Percentiles rank a stretch among this genome's conserved stretches.
Conservation (phyloP, 2,329 filamentous ascomycete genomes). For the Ophiostoma ulmi region DNA sequence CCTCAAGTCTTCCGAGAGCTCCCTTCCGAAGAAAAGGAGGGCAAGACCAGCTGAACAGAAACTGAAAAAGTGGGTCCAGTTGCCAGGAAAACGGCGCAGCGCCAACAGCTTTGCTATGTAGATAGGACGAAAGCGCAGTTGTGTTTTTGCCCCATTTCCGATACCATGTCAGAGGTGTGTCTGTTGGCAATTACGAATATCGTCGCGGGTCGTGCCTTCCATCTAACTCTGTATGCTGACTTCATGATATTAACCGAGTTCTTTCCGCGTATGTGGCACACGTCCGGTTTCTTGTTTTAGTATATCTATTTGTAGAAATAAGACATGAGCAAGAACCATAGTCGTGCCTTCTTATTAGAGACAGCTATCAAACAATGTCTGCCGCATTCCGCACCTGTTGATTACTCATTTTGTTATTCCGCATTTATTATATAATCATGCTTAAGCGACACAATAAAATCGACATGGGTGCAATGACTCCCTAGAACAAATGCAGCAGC, state of each 20-base stretch:
- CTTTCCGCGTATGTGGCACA: too few relatives aligned
- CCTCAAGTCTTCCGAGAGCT: not conserved
- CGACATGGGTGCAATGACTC: not conserved
- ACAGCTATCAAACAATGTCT: not conserved
- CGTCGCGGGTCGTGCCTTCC: not conserved
- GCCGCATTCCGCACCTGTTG: too few relatives aligned
- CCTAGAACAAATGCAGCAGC: not conserved
- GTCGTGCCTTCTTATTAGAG: not conserved
- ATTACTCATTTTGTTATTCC: not conserved
- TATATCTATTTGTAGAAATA: too few relatives aligned
- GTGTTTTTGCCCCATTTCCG: not conserved
- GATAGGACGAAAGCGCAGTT: not conserved
- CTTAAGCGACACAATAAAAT: too few relatives aligned
- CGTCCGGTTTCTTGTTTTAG: too few relatives aligned
- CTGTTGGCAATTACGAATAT: not conserved
- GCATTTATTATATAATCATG: not conserved
- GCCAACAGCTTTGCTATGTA: not conserved
- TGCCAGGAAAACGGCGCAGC: not conserved
- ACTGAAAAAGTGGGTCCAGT: not conserved
- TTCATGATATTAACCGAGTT: too few relatives aligned
- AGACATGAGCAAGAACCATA: too few relatives aligned
- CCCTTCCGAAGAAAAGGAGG: not conserved
- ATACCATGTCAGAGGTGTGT: not conserved
- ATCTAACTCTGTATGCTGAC: not conserved
- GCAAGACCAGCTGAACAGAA: conserved; percentile 1